Evolutionary conservation across 805 yeast genomes (phyloP).

Genomic region (Wickerhamiella azymoides): DNA sequence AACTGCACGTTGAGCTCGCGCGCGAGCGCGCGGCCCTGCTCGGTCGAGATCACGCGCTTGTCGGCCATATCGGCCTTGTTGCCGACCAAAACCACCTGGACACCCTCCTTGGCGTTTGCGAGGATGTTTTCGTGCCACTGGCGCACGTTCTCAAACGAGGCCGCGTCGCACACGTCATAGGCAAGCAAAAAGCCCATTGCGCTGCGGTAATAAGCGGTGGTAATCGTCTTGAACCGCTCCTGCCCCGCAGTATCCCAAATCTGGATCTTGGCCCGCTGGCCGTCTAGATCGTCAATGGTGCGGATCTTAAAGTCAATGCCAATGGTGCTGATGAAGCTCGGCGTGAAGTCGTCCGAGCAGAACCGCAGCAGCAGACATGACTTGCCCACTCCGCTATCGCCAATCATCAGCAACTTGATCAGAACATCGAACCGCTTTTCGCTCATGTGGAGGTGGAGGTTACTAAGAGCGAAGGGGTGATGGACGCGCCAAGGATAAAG

Average conservation of each 20-base stretch:
- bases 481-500: no score
- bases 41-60: slow-evolving; percentile 71
- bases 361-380: slow-evolving; percentile 81
- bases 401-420: slow-evolving; percentile 82
- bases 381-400: slow-evolving; percentile 57
- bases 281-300: slow-evolving; percentile 75
- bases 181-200: slow-evolving; percentile 97
- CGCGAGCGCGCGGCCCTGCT: slow-evolving; percentile 85
- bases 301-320: slow-evolving; percentile 97
- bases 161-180: slow-evolving; percentile 94
- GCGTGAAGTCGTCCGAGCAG: slow-evolving; percentile 93
- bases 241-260: slow-evolving; percentile 99
- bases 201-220: slow-evolving; percentile 95
- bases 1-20: slow-evolving; percentile 78
- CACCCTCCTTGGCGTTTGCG: slow-evolving; percentile 93
- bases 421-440: slow-evolving; percentile 58
- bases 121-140: slow-evolving; percentile 93
- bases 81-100: slow-evolving; percentile 86
- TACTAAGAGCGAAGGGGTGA: background rate
- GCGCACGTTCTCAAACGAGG: slow-evolving; percentile 82
- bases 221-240: slow-evolving; percentile 94
- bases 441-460: slow-evolving; percentile 12
- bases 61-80: slow-evolving; percentile 88
- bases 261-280: slow-evolving; percentile 84
- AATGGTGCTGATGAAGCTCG: slow-evolving; percentile 91